phyloP scores from a whole-genome alignment of 73 alveolate genomes.

The Paraurostyla sp. region DNA sequence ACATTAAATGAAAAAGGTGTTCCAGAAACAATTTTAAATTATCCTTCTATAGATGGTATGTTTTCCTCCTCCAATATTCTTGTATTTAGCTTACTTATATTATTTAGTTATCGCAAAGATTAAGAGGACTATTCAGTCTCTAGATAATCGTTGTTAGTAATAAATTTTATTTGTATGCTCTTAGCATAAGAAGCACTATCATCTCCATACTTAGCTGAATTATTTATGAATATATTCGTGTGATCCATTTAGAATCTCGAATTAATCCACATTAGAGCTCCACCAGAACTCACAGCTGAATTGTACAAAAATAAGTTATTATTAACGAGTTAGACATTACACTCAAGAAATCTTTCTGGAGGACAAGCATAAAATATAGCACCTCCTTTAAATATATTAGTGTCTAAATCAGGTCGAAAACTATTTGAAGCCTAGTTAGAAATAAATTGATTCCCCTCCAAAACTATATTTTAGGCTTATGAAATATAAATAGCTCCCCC shows the following conservation, averaged over 20 bases:
- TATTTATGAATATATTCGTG: slow-evolving; percentile 18
- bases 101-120: background rate
- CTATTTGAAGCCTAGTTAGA: no score
- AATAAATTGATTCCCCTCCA: no score
- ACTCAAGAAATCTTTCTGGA: no score
- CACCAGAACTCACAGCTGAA: background rate
- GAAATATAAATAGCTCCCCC: no score
- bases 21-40: background rate
- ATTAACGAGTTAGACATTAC: no score
- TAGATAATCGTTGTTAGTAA: background rate
- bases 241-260: background rate
- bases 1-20: background rate
- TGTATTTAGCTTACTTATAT: no score
- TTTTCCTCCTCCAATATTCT: no score
- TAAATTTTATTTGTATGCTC: background rate
- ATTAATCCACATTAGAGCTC: background rate
- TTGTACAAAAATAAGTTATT: background rate
- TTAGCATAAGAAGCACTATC: slow-evolving; percentile 61
- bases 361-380: no score
- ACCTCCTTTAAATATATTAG: no score
- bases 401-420: no score
- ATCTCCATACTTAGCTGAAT: slow-evolving; percentile 50
- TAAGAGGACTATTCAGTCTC: background rate
- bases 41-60: no score
- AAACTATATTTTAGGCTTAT: no score